phyloP scores from a whole-genome alignment of 2,329 filamentous ascomycete species.

The Talaromyces sp. region DNA sequence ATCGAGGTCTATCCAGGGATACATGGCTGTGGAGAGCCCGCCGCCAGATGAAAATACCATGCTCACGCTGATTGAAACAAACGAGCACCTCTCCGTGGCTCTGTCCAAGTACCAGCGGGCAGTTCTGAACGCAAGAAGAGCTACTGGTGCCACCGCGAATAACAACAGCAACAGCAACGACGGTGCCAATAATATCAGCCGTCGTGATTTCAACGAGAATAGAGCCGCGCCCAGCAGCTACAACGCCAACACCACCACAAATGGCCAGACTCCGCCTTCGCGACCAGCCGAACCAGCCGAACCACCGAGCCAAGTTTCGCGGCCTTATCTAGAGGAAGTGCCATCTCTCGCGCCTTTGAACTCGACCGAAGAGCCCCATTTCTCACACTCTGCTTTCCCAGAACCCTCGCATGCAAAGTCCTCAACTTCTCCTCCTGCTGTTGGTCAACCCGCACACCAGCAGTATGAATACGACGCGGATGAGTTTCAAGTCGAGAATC shows the following conservation, averaged over 20 bases:
- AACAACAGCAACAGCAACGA: background rate
- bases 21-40: slow-evolving; percentile 75
- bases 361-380: background rate
- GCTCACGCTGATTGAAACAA: slow-evolving; percentile 87
- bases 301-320: background rate
- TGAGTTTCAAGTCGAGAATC: slow-evolving; percentile 36
- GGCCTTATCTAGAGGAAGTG: background rate
- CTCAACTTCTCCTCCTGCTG: background rate
- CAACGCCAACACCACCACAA: background rate
- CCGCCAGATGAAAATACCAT: slow-evolving; percentile 88
- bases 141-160: slow-evolving; percentile 10
- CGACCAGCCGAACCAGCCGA: background rate
- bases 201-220: background rate
- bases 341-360: background rate
- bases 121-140: slow-evolving; percentile 54
- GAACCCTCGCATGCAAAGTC: background rate
- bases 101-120: slow-evolving; percentile 80
- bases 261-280: background rate
- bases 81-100: slow-evolving; percentile 79
- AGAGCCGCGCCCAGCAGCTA: background rate
- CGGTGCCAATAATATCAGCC: background rate
- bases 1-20: slow-evolving; percentile 73
- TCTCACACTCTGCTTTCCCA: background rate
- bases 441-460: background rate
- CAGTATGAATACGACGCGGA: slow-evolving; percentile 31